Evolutionary conservation across 306 rosid species (phyloP).

Genomic region (Comarum palustre): DNA sequence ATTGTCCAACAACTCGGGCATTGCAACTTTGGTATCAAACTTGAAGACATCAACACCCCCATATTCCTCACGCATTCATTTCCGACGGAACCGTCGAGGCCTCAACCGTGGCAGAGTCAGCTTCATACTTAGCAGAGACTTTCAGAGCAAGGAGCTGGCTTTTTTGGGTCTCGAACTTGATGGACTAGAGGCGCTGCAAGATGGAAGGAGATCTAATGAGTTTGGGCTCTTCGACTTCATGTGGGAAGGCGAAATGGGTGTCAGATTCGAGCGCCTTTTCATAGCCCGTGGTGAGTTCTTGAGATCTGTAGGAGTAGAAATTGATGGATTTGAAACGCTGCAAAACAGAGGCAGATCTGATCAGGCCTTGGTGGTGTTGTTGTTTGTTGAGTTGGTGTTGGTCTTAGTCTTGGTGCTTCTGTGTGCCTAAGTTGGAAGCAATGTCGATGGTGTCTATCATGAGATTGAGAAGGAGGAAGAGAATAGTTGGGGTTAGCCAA

Average conservation of each 20-base stretch:
- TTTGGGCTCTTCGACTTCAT: constrained; percentile 18
- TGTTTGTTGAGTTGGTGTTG: constrained; percentile 15
- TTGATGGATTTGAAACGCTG: constrained; percentile 72
- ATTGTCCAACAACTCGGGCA: constrained; percentile 73
- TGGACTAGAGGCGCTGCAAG: constrained; percentile 66
- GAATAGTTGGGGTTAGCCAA: constrained; percentile 80
- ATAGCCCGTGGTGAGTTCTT: constrained; percentile 26
- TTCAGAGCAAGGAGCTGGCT: constrained; percentile 24
- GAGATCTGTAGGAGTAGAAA: constrained; percentile 52
- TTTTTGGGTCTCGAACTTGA: constrained; percentile 27
- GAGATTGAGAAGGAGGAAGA: constrained; percentile 74
- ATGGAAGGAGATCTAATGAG: constrained; percentile 70
- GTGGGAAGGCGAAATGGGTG: background rate
- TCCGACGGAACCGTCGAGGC: constrained; percentile 53
- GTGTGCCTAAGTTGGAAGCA: constrained; percentile 42
- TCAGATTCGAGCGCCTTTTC: constrained; percentile 28
- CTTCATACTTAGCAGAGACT: constrained; percentile 1
- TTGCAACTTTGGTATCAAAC: constrained; percentile 52
- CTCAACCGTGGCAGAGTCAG: constrained; percentile 54
- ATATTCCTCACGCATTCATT: constrained; percentile 85
- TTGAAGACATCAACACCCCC: constrained; percentile 76
- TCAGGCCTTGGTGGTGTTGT: constrained; percentile 30
- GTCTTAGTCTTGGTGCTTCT: constrained; percentile 14
- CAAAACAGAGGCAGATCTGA: constrained; percentile 66
- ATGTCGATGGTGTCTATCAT: constrained; percentile 76